Base-by-base conservation (phyloP, 495 filamentous ascomycete genomes). In the Neurospora sp. region DNA sequence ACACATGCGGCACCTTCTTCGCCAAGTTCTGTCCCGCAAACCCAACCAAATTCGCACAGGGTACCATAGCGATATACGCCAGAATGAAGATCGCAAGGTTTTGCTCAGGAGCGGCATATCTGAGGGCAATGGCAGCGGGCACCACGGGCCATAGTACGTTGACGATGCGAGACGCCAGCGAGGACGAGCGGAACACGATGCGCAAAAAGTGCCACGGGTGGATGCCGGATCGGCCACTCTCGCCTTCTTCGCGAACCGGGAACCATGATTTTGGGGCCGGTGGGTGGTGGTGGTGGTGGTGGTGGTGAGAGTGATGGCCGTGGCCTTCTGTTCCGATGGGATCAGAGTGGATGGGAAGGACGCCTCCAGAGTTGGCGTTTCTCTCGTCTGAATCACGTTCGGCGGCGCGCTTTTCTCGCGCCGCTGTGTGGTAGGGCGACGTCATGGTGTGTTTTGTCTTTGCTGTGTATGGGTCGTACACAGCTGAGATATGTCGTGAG, bases 11-110 rank as follows among this genome's bases (percentile, higher is more conserved):
- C 39, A 96, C 78, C 80, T 96, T 96, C 74, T 91, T 86, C 1
- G 92, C 91, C 74, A 97, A 81, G 79, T 96, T 92, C 76, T 93
- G 90, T 7, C 93, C 92, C 7, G 92, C 91, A 78, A 97, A 97
- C 0, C 93, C 93, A 38, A 97, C 86, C 70, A 97, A 81, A 76
- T 97, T 97, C 66, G 94, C 95, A 39, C 91, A 90, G 4, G 94
- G 95, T 5, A 97, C 87, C 91, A 98, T 98, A 72, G 86, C 85
- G 49, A 88, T 82, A 60, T 87, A 87, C 8, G 80, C 74, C 6
- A 86, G 77, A 35, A 80, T 79, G 70, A 86, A 87, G n/a, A 81
- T 83, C 23, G 80, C 74, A 4, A 83, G 75, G 38, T 82, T 40
- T 42, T 93, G 86, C 69, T 93, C 69, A 0, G 78, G 75, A 62